These are phyloP conservation scores for Chaetomium fimeti DNA, from an alignment of 495 filamentous ascomycete genomes.

Conservation along the genomic window DNA sequence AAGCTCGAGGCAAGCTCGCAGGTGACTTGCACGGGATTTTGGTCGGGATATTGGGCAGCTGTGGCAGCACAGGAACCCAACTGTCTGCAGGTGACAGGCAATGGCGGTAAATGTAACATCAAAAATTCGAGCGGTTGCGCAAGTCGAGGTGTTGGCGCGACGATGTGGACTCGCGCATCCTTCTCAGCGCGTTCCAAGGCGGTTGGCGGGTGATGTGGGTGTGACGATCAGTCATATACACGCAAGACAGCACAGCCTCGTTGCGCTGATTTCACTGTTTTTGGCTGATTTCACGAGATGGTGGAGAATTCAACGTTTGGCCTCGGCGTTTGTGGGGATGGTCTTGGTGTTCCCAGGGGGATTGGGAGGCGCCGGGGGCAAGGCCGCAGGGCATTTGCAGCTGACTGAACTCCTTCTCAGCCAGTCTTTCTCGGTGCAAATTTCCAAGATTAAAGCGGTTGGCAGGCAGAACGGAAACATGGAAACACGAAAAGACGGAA, in stretches of 20 bases:
- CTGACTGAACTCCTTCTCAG: background rate
- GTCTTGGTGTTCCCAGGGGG: background rate
- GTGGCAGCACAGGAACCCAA: no score
- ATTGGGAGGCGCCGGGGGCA: background rate
- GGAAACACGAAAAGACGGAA: constrained; percentile 2
- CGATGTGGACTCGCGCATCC: background rate
- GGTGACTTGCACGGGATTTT: background rate
- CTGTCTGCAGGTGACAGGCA: background rate
- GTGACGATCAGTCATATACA: constrained; percentile 15
- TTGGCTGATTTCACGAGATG: background rate
- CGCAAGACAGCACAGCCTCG: background rate
- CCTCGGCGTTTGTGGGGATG: constrained; percentile 5
- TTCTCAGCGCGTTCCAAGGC: constrained; percentile 5
- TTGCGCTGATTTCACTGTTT: background rate
- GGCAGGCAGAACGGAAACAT: constrained; percentile 7
- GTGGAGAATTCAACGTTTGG: constrained; percentile 2
- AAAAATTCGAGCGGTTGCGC: background rate
- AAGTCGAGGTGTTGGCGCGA: background rate
- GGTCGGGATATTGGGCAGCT: no score
- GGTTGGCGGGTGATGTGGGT: constrained; percentile 6
- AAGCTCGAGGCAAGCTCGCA: no score
- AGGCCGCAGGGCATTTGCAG: background rate
- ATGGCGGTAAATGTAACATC: background rate
- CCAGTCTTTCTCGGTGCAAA: background rate
- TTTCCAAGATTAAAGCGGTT: background rate